Evolutionary conservation across 345 rosid species (phyloP).

Genomic region (Moricandia arvensis): DNA sequence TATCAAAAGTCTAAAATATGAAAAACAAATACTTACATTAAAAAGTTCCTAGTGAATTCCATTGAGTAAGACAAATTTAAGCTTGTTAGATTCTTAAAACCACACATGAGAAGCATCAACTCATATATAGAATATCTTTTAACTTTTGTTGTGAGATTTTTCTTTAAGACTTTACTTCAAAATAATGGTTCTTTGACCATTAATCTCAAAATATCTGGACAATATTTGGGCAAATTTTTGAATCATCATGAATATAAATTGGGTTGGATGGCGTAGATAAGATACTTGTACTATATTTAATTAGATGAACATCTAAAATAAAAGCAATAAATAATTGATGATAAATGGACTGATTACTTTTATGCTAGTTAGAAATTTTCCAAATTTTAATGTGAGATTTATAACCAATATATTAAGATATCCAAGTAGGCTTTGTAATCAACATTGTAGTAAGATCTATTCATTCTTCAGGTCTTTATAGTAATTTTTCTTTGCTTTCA

Average conservation of each 20-base stretch:
- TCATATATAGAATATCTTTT: too few relatives aligned
- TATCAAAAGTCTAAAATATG: too few relatives aligned
- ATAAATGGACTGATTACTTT: not conserved
- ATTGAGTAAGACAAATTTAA: not conserved
- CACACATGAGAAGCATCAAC: not conserved
- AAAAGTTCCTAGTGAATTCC: not conserved
- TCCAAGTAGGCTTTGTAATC: not conserved
- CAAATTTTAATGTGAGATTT: not conserved
- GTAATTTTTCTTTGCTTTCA: not conserved
- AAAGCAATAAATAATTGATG: not conserved
- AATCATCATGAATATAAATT: not conserved
- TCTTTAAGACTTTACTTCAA: too few relatives aligned
- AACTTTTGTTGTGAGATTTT: too few relatives aligned
- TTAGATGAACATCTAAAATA: not conserved
- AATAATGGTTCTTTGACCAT: too few relatives aligned
- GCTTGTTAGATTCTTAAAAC: not conserved
- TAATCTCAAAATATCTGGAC: not conserved
- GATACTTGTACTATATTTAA: not conserved
- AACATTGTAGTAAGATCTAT: not conserved
- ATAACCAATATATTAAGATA: not conserved
- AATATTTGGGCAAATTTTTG: not conserved
- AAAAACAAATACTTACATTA: not conserved
- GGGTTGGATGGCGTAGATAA: not conserved
- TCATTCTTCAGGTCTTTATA: not conserved
- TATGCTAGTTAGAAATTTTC: not conserved